A percentile compares a stretch with the other conserved stretches of the same genome.
phyloP scores from a whole-genome alignment of 192 early-diverging fungal genomes.

The Lobulomyces angularis region DNA sequence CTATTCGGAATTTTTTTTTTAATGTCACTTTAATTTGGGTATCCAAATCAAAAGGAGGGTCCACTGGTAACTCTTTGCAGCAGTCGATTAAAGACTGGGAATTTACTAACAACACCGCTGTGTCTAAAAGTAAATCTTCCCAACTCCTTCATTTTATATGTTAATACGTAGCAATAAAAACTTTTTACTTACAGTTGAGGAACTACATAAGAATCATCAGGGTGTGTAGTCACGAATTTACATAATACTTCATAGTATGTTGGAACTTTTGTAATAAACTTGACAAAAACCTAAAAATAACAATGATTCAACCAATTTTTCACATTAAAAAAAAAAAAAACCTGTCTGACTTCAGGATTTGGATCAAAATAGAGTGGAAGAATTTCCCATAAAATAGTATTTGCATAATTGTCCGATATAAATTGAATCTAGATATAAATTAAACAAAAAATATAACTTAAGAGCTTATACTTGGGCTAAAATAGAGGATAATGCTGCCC shows the following conservation, averaged over 20 bases:
- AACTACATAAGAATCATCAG: conserved; percentile 31
- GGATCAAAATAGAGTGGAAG: conserved; percentile 39
- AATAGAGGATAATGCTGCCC: conserved; percentile 23
- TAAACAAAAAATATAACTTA: background rate
- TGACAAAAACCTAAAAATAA: background rate
- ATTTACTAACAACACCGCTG: conserved; percentile 15
- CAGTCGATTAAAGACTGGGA: conserved; percentile 28
- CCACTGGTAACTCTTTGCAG: background rate
- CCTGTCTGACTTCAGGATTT: conserved; percentile 23
- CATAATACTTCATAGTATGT: conserved; percentile 16
- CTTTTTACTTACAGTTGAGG: conserved; percentile 13
- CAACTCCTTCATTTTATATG: conserved; percentile 13
- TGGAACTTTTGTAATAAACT: conserved; percentile 26
- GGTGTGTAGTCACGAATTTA: conserved; percentile 27
- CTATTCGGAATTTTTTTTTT: conserved; percentile 17
- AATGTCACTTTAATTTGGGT: background rate
- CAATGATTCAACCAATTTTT: background rate
- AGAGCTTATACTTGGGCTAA: conserved; percentile 9
- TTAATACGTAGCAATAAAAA: background rate
- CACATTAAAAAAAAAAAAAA: conserved; percentile 14
- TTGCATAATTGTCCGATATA: background rate
- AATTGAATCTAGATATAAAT: conserved; percentile 5
- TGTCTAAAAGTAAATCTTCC: conserved; percentile 36
- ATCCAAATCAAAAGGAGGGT: background rate
- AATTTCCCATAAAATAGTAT: conserved; percentile 30